Evolutionary conservation across 495 filamentous ascomycete genomes (phyloP), one percentile per base, ranked within the genome.

Genomic region (Penicillium taxi): DNA sequence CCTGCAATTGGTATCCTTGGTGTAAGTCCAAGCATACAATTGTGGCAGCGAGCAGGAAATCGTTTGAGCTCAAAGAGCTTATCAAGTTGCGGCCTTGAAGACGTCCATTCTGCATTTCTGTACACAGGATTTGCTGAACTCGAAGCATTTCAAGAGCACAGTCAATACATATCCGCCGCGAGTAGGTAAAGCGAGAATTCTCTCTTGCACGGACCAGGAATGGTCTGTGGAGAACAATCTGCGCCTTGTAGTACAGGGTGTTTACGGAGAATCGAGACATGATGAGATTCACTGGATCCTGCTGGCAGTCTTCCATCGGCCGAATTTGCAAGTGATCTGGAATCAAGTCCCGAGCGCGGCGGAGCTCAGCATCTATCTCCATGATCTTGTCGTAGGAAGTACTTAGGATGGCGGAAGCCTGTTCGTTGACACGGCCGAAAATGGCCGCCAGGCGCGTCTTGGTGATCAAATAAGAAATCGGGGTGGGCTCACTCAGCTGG

Each of bases 21-120:
- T 67, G 58, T n/a, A 96, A 72, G 47, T 96, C 89, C n/a, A 95
- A 69, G 45, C 77, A 78, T 14, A 95, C 70, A 30, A 95, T 78
- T 72, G 94, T 95, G 6, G 83, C 86, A 7, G 87, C 86, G 15
- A 94, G 78, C 6, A 96, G 63, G 58, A 91, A 95, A 47, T 99
- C 93, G 32, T 74, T 70, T 25, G 80, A 83, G 16, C 81, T 86
- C 5, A 94, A 74, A 1, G 83, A 80, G 11, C 76, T 84, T 35
- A 90, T 75, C 56, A 78, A 78, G 68, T 72, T 84, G 55, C 82
- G 81, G 32, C 70, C 75, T 25, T 79, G 73, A 19, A 89, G 62
- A 16, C 84, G 74, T n/a, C 85, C 84, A 33, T 71, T 75, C 43
- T 80, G 74, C 4, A 77, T 79, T 53, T 94, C 89, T 24, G 69